These are phyloP conservation scores for Monilinia laxa DNA, from an alignment of 2,329 filamentous ascomycete genomes.

Conservation along the genomic window DNA sequence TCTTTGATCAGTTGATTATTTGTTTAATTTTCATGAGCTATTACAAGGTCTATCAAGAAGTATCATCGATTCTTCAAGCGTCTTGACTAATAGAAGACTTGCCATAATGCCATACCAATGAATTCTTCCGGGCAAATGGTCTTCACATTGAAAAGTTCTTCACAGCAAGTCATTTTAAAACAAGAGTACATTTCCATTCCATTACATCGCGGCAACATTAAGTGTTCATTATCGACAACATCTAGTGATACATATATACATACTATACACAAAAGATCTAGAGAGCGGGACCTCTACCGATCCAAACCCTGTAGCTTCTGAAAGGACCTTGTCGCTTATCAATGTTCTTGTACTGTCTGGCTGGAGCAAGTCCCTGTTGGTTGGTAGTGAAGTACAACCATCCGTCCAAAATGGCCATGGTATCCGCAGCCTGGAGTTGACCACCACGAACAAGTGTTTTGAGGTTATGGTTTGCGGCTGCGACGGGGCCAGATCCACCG, in stretches of 20 bases:
- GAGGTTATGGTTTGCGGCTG: constrained; percentile 8
- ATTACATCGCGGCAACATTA: neutral
- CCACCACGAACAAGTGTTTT: neutral
- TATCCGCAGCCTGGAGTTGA: constrained; percentile 5
- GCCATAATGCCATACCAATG: no score
- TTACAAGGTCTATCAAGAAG: no score
- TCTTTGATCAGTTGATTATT: no score
- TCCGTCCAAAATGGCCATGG: constrained; percentile 16
- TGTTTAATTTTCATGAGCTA: no score
- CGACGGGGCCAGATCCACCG: neutral
- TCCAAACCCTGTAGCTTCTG: constrained; percentile 2
- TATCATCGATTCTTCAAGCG: no score
- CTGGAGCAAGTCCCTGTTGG: constrained; percentile 10
- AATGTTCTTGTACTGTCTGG: constrained; percentile 13
- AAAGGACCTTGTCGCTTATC: constrained; percentile 10
- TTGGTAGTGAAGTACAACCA: constrained; percentile 15
- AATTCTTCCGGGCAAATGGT: no score
- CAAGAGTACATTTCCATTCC: neutral
- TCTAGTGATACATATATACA: neutral
- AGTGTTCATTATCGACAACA: neutral
- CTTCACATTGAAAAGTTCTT: no score
- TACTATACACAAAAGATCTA: neutral
- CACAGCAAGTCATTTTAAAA: no score
- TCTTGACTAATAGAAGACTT: no score
- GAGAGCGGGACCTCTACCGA: constrained; percentile 10